Conservation (phyloP, 495 filamentous ascomycete species). For the Neurospora sp. region DNA sequence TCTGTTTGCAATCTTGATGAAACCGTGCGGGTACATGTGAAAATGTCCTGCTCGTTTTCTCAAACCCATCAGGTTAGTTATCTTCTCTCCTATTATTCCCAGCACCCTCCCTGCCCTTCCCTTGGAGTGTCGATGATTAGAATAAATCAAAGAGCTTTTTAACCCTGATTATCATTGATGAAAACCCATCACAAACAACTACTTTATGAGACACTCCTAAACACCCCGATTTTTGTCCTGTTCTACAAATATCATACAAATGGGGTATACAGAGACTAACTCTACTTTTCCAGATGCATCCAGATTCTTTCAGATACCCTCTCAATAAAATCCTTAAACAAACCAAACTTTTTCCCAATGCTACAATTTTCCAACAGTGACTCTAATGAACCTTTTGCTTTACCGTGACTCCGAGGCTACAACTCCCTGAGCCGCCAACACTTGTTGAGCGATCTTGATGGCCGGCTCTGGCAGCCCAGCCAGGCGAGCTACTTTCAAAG, state of each 20-base stretch:
- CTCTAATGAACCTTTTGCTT: not conserved
- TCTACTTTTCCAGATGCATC: constrained; percentile 2
- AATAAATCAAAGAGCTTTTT: constrained; percentile 44
- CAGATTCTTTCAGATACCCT: not conserved
- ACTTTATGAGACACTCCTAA: constrained; percentile 37
- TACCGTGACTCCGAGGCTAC: not conserved
- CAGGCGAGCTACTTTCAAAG: constrained; percentile 80
- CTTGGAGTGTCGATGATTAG: constrained; percentile 40
- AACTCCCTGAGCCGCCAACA: constrained; percentile 22
- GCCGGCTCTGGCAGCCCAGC: constrained; percentile 62
- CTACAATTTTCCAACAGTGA: not conserved
- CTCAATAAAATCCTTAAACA: not conserved
- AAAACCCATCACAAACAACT: constrained; percentile 33
- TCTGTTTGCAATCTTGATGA: constrained; percentile 6
- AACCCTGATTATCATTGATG: constrained; percentile 40
- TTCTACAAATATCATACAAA: constrained; percentile 6
- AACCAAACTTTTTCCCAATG: constrained; percentile 1
- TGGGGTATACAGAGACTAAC: constrained; percentile 24
- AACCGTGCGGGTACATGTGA: not conserved
- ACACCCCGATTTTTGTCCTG: constrained; percentile 5
- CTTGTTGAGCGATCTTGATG: constrained; percentile 43
- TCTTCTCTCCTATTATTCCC: not conserved
- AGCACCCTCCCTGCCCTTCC: not conserved
- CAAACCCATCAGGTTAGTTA: constrained; percentile 35
- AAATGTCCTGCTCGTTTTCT: not conserved